Conservation (phyloP, 768 basidiomycete genomes). For the Macrocybe gigantea region DNA sequence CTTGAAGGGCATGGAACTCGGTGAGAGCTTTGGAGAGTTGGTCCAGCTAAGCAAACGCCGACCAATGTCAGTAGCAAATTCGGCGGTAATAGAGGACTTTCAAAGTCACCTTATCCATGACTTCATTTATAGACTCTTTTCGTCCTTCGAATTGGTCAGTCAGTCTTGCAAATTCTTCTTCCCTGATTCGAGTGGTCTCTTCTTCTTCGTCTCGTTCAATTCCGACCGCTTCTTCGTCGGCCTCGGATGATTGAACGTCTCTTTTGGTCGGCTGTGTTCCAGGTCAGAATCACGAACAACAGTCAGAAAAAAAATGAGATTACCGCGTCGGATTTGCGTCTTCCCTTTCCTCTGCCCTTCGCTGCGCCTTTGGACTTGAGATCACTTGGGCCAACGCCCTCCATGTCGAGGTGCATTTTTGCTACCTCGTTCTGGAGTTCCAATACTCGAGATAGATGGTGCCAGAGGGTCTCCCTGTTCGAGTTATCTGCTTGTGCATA, state of each 20-base stretch:
- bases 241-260: slow-evolving; percentile 17
- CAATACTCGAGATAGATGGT: slow-evolving; percentile 61
- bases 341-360: slow-evolving; percentile 23
- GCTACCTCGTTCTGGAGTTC: slow-evolving; percentile 71
- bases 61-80: slow-evolving; percentile 2
- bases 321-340: slow-evolving; percentile 5
- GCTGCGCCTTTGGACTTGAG: slow-evolving; percentile 29
- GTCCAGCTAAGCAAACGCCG: slow-evolving; percentile 40
- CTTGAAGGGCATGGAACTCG: slow-evolving; percentile 44
- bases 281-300: slow-evolving; percentile 2
- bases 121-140: slow-evolving; percentile 60
- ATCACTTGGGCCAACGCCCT: slow-evolving; percentile 44
- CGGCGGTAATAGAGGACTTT: background rate
- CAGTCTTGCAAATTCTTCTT: slow-evolving; percentile 63
- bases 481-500: slow-evolving; percentile 9
- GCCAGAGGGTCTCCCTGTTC: slow-evolving; percentile 55
- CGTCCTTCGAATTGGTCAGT: slow-evolving; percentile 65
- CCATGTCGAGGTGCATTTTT: slow-evolving; percentile 70
- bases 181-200: slow-evolving; percentile 48
- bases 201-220: slow-evolving; percentile 49
- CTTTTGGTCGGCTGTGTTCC: background rate
- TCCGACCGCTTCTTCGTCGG: slow-evolving; percentile 45
- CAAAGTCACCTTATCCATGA: slow-evolving; percentile 63
- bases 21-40: slow-evolving; percentile 47
- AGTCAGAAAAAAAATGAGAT: background rate